Conservation (phyloP, 148 eudicot genomes). For the Suaeda aralocaspica region DNA sequence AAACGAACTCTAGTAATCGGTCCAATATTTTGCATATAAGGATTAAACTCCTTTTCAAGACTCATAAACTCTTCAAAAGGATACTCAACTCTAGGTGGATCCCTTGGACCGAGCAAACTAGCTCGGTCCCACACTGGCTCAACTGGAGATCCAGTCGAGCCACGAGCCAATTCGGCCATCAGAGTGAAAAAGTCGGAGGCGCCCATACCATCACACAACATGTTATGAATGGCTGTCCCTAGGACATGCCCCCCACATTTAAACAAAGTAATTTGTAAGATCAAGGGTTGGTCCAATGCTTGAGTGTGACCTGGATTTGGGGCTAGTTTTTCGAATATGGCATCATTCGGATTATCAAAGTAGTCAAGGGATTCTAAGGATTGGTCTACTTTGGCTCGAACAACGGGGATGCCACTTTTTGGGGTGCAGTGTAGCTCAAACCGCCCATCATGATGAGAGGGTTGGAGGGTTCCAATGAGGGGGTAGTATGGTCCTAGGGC, state of each 20-base stretch:
- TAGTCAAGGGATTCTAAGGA: too few relatives aligned
- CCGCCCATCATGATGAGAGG: constrained; percentile 15
- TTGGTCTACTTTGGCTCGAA: constrained; percentile 11
- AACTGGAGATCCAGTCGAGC: constrained; percentile 24
- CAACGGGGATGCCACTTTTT: neutral
- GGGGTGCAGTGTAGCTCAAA: constrained; percentile 2
- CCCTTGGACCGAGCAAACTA: constrained; percentile 49
- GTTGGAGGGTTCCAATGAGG: constrained; percentile 39
- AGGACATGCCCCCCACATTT: constrained; percentile 59
- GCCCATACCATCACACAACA: constrained; percentile 62
- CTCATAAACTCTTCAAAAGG: constrained; percentile 45
- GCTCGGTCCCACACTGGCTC: constrained; percentile 61
- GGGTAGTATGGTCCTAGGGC: constrained; percentile 52
- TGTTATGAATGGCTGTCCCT: constrained; percentile 53
- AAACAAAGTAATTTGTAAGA: constrained; percentile 42
- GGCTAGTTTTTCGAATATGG: too few relatives aligned
- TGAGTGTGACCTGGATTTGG: constrained; percentile 12
- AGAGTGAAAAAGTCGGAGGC: constrained; percentile 53
- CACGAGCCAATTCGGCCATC: constrained; percentile 57
- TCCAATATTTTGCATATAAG: constrained; percentile 26
- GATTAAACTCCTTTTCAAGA: constrained; percentile 32
- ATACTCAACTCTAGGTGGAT: constrained; percentile 41
- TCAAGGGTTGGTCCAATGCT: constrained; percentile 18
- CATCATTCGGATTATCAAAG: too few relatives aligned
- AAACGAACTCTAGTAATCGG: constrained; percentile 41